Evolutionary conservation across 192 early-diverging fungal species (phyloP).

Genomic region (Podila epicladia): DNA sequence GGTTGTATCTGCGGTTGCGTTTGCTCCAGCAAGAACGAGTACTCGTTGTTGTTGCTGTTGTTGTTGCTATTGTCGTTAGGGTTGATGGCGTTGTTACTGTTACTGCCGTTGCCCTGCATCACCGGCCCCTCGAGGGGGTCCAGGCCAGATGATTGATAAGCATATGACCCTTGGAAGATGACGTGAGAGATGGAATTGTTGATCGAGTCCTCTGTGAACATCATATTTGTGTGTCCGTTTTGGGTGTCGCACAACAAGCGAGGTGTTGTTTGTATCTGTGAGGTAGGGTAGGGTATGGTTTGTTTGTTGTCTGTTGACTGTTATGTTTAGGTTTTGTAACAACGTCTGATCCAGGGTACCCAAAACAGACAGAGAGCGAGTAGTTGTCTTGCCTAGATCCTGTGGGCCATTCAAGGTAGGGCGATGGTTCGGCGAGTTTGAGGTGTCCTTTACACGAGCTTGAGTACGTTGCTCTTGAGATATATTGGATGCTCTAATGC

Average conservation of each 20-base stretch:
- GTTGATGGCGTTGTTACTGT: conserved; percentile 9
- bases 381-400: too few relatives aligned
- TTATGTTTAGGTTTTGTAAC: too few relatives aligned
- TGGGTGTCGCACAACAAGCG: neutral
- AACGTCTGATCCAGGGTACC: too few relatives aligned
- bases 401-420: too few relatives aligned
- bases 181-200: neutral
- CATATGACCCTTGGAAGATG: neutral
- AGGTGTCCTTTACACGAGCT: neutral
- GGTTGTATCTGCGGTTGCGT: too few relatives aligned
- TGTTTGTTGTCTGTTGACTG: neutral
- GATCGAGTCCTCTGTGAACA: conserved; percentile 6
- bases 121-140: too few relatives aligned
- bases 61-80: neutral
- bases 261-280: neutral
- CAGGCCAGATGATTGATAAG: neutral
- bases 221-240: neutral
- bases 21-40: conserved; percentile 1
- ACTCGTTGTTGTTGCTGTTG: neutral
- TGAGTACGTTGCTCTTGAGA: neutral
- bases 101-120: neutral
- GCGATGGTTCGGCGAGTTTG: too few relatives aligned
- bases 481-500: too few relatives aligned
- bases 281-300: neutral
- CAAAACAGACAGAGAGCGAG: too few relatives aligned